phyloP scores from a whole-genome alignment of 2,329 filamentous ascomycete genomes.

The Fusarium stilboides region DNA sequence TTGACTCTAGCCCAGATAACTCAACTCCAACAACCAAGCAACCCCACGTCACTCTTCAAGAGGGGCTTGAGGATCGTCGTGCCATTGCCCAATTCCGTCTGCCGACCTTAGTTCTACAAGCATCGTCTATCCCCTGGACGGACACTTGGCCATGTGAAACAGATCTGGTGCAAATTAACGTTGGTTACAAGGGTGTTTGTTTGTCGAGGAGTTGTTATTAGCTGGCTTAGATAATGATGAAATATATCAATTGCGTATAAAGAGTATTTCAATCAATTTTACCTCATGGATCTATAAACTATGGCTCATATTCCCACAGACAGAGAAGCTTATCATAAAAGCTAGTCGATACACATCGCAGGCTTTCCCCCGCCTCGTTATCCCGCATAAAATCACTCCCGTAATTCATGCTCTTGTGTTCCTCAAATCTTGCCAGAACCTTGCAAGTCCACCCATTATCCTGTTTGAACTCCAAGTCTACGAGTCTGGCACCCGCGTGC shows the following conservation, averaged over 20 bases:
- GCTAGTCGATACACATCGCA: conserved; percentile 77
- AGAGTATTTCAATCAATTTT: background rate
- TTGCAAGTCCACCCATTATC: conserved; percentile 71
- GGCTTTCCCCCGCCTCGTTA: conserved; percentile 40
- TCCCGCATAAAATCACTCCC: conserved; percentile 78
- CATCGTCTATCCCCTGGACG: conserved; percentile 1
- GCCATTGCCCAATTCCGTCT: conserved; percentile 26
- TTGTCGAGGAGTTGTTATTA: background rate
- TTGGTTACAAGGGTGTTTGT: conserved; percentile 1
- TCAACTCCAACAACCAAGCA: conserved; percentile 12
- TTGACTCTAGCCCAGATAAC: conserved; percentile 8
- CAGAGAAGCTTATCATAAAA: conserved; percentile 83
- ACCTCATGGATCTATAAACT: background rate
- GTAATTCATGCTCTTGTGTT: conserved; percentile 97
- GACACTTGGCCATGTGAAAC: conserved; percentile 5
- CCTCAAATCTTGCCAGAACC: conserved; percentile 80
- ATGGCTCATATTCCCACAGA: conserved; percentile 68
- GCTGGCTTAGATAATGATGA: background rate
- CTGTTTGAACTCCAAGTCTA: conserved; percentile 61
- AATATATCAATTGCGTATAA: background rate
- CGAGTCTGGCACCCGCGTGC: conserved; percentile 86
- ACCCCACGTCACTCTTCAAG: conserved; percentile 24
- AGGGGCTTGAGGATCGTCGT: conserved; percentile 29
- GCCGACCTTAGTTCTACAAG: conserved; percentile 16
- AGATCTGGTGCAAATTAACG: background rate